Evolutionary conservation across 2,329 filamentous ascomycete genomes (phyloP), one percentile per base, ranked within the genome.

Genomic region (Beauveria caledonica): DNA sequence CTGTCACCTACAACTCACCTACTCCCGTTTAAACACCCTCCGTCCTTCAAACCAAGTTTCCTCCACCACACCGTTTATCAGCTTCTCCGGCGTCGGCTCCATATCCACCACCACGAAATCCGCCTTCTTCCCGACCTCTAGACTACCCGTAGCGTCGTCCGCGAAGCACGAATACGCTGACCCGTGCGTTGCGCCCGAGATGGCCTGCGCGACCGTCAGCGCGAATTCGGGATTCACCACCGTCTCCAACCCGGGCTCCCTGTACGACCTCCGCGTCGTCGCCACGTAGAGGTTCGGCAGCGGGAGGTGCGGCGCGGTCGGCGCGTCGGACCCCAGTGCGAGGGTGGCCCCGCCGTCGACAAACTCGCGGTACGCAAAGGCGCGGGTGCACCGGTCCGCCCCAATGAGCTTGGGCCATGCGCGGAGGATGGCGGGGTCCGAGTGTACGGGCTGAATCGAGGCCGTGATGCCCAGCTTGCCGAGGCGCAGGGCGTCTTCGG

Each of bases 291-390:
- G 63, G 62, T 84, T 84, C 7, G 71, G 72, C 60, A 83, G 68
- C 23, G 80, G 75, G 13, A 72, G 68, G 66, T 80, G 76, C 1
- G 81, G 80, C 3, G 82, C 81, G 1, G 81, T 84, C 0, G 82
- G 82, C 1, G 78, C 75, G 64, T 85, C 82, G 15, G 76, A 78
- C 0, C 82, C 82, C 17, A 85, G 73, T 0, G 82, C 80, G 1
- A 85, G 69, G 5, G 71, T 66, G 0, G 81, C 79, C 4, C 80
- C 81, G 11, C 73, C 70, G 58, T 80, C 77, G 11, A 75, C 74
- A 15, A 86, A 84, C 56, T 85, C 82, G 39, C 76, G 76, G 70
- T 86, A 85, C 1, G 83, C 81, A 66, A 86, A 86, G 0, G 82
- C 82, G 25, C 83, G 75, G 57, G 72, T 74, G 67, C 81, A 79